These are phyloP conservation scores for Calamus simplicifolius DNA, from an alignment of 176 grass and related monocot species.

Conservation along the genomic window DNA sequence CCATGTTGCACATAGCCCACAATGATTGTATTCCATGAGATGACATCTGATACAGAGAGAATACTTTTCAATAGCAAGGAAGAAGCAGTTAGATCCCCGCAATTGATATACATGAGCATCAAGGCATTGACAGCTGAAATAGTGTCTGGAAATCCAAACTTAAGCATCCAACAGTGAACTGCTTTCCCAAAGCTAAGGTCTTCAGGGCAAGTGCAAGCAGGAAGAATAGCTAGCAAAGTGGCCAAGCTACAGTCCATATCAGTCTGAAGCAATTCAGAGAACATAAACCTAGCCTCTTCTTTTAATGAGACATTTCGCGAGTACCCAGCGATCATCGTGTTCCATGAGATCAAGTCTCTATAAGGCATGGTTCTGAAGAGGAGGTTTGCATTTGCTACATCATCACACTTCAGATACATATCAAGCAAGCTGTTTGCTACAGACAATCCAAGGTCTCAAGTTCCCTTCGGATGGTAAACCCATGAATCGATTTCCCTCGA, in stretches of 20 bases:
- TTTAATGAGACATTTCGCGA: slow-evolving; percentile 23
- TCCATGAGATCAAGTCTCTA: slow-evolving; percentile 78
- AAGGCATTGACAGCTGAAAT: slow-evolving; percentile 58
- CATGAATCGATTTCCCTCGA: slow-evolving; percentile 55
- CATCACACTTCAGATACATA: slow-evolving; percentile 50
- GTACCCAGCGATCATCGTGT: slow-evolving; percentile 64
- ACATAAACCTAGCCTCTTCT: slow-evolving; percentile 30
- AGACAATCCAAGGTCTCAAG: slow-evolving; percentile 15
- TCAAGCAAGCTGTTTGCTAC: slow-evolving; percentile 54
- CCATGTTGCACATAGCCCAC: slow-evolving; percentile 53
- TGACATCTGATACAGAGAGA: slow-evolving; percentile 39
- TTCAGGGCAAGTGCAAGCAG: slow-evolving; percentile 38
- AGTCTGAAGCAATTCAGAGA: slow-evolving; percentile 40
- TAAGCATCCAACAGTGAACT: slow-evolving; percentile 48
- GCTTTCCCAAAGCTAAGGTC: slow-evolving; percentile 55
- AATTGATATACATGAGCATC: slow-evolving; percentile 76
- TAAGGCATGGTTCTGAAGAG: slow-evolving; percentile 53
- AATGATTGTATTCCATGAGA: slow-evolving; percentile 89
- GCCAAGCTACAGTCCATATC: slow-evolving; percentile 30
- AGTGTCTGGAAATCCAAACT: slow-evolving; percentile 31
- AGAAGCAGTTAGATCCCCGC: slow-evolving; percentile 27
- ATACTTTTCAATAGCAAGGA: slow-evolving; percentile 31
- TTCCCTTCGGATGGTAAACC: slow-evolving; percentile 32
- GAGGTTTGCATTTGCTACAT: slow-evolving; percentile 19
- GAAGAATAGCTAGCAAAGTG: slow-evolving; percentile 59